Evolutionary conservation across 768 basidiomycete genomes (phyloP).

Genomic region (Crassisporium funariophilum): DNA sequence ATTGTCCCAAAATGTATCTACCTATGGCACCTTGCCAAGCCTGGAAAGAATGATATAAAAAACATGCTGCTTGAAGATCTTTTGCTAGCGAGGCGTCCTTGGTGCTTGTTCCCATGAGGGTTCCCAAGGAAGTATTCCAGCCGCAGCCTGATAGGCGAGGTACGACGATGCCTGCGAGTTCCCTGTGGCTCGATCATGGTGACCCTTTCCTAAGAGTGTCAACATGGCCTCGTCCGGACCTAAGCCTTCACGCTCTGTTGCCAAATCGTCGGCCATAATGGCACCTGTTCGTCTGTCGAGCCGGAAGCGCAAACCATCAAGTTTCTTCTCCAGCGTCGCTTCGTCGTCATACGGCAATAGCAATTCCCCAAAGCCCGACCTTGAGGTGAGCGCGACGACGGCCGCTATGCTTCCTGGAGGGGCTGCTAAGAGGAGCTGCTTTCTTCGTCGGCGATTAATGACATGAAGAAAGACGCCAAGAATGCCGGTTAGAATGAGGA

Average conservation of each 20-base stretch:
- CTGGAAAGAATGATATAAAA: too few species aligned
- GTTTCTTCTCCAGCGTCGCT: constrained; percentile 44
- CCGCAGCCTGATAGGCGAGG: constrained; percentile 21
- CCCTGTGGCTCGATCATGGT: constrained; percentile 15
- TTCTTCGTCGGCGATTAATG: constrained; percentile 47
- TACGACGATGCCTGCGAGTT: constrained; percentile 17
- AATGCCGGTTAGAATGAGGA: constrained; percentile 50
- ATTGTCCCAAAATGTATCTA: too few species aligned
- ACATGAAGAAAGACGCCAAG: constrained; percentile 51
- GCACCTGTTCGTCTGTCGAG: constrained; percentile 63
- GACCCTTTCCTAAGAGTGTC: constrained; percentile 33
- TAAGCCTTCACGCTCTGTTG: constrained; percentile 24
- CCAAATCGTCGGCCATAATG: constrained; percentile 57
- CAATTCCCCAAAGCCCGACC: constrained; percentile 63
- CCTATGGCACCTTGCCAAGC: too few species aligned
- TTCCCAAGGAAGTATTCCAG: constrained; percentile 29
- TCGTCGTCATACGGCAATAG: constrained; percentile 61
- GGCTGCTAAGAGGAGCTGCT: constrained; percentile 50
- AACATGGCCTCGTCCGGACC: constrained; percentile 41
- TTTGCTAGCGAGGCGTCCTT: too few species aligned
- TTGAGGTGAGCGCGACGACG: constrained; percentile 55
- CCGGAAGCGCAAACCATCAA: constrained; percentile 53
- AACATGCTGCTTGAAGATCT: too few species aligned
- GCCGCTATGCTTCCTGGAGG: constrained; percentile 64
- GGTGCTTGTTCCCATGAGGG: constrained; percentile 9